These are phyloP conservation scores for Fusarium poae DNA, from an alignment of 2,329 filamentous ascomycete genomes.

Conservation along the genomic window DNA sequence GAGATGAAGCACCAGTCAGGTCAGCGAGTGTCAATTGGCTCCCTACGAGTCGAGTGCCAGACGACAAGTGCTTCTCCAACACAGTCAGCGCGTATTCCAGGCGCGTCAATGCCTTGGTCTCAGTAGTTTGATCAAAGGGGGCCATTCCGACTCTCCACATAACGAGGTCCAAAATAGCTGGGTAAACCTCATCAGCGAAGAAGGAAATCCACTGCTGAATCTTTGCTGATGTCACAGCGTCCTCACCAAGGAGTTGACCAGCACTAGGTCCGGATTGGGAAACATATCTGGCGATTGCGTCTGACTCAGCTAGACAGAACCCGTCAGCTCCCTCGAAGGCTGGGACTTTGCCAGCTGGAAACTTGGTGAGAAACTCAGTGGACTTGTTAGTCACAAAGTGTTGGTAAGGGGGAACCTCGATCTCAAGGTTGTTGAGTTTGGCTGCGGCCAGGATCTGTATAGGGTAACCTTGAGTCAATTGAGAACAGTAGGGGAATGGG, in stretches of 20 bases:
- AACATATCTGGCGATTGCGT: constrained; percentile 9
- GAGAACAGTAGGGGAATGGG: neutral
- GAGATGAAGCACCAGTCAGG: constrained; percentile 1
- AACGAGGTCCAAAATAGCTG: neutral
- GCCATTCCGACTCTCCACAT: constrained; percentile 7
- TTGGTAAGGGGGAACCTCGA: constrained; percentile 7
- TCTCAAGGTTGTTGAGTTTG: constrained; percentile 7
- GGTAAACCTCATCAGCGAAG: constrained; percentile 7
- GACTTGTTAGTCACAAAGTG: constrained; percentile 13
- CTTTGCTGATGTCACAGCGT: neutral
- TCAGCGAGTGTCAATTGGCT: constrained; percentile 3
- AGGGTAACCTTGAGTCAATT: neutral
- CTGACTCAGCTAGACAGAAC: constrained; percentile 2
- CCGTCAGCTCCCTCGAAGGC: constrained; percentile 1
- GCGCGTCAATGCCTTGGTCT: constrained; percentile 1
- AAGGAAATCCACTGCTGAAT: constrained; percentile 19
- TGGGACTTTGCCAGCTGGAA: constrained; percentile 9
- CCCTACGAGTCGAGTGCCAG: neutral
- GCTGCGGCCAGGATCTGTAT: constrained; percentile 11
- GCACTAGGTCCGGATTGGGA: neutral
- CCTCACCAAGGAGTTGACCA: neutral
- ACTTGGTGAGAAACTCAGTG: constrained; percentile 1
- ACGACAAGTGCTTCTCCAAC: neutral
- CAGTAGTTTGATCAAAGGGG: neutral
- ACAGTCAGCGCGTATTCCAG: neutral